Conservation (phyloP, 75 land plant genomes). For the Gnetum montanum region DNA sequence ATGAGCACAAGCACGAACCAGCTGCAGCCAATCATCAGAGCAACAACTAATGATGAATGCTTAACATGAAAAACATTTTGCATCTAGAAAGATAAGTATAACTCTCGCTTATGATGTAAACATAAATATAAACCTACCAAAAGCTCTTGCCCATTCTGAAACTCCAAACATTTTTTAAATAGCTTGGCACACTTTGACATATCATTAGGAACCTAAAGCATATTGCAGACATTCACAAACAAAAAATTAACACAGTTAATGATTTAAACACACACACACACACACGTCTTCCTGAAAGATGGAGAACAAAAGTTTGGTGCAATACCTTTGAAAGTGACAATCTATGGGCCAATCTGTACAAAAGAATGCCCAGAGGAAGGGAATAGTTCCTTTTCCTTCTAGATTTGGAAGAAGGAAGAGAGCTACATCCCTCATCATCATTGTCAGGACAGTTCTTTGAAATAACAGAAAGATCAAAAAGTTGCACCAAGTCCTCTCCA, state of each 20-base stretch:
- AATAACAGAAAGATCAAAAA: constrained; percentile 91
- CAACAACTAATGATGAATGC: constrained; percentile 5
- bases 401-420: constrained; percentile 58
- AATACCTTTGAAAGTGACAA: constrained; percentile 85
- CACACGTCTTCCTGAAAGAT: neutral
- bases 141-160: constrained; percentile 83
- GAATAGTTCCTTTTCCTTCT: constrained; percentile 71
- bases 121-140: constrained; percentile 38
- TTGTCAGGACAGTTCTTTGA: constrained; percentile 54
- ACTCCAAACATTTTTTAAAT: constrained; percentile 81
- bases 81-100: too few relatives aligned
- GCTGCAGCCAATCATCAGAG: too few relatives aligned
- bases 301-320: neutral
- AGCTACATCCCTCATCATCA: constrained; percentile 33
- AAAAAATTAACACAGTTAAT: neutral
- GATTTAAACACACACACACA: neutral
- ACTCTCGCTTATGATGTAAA: too few relatives aligned
- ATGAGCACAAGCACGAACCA: constrained; percentile 91
- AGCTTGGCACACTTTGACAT: constrained; percentile 79
- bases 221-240: neutral
- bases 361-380: constrained; percentile 76
- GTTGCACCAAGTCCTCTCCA: constrained; percentile 95
- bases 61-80: too few relatives aligned
- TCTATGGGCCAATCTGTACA: constrained; percentile 90
- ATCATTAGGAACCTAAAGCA: constrained; percentile 56